Evolutionary conservation across 352 stramenopile genomes (phyloP).

Genomic region (Phytophthora niederhauseri): DNA sequence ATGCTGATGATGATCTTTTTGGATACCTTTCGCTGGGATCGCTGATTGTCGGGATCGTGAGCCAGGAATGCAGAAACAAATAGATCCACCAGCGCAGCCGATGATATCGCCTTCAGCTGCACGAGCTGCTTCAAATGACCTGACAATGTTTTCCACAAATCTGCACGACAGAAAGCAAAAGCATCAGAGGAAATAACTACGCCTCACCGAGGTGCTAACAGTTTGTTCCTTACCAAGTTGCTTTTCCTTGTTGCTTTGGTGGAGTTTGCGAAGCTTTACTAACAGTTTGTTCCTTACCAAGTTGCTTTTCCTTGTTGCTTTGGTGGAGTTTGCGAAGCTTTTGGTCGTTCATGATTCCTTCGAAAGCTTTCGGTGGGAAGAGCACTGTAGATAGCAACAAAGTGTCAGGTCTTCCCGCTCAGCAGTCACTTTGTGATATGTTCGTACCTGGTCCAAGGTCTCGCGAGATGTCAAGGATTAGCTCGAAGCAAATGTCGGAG

Average conservation of each 20-base stretch:
- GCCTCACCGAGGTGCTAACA: not conserved
- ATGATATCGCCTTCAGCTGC: constrained; percentile 45
- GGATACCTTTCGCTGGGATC: constrained; percentile 71
- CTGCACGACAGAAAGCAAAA: constrained; percentile 26
- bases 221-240: constrained; percentile 50
- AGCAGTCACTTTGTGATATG: not conserved
- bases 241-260: constrained; percentile 75
- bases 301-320: constrained; percentile 70
- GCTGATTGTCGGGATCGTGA: constrained; percentile 60
- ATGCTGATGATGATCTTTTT: not conserved
- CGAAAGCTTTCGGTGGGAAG: constrained; percentile 73
- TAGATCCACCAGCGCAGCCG: constrained; percentile 43
- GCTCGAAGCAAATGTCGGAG: constrained; percentile 79
- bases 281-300: constrained; percentile 47
- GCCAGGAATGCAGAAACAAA: constrained; percentile 61
- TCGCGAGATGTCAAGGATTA: constrained; percentile 64
- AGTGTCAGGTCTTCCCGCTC: not conserved
- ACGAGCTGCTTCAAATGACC: constrained; percentile 64
- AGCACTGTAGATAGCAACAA: constrained; percentile 44
- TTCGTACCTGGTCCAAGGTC: constrained; percentile 63
- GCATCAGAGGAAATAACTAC: not conserved
- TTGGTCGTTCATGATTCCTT: constrained; percentile 84
- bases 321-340: constrained; percentile 84
- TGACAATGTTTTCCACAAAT: constrained; percentile 75
- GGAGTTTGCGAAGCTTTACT: constrained; percentile 66